Percentiles rank a stretch among this genome's conserved stretches.
Conservation (phyloP, 75 land plant species). For the Pinus taeda region DNA sequence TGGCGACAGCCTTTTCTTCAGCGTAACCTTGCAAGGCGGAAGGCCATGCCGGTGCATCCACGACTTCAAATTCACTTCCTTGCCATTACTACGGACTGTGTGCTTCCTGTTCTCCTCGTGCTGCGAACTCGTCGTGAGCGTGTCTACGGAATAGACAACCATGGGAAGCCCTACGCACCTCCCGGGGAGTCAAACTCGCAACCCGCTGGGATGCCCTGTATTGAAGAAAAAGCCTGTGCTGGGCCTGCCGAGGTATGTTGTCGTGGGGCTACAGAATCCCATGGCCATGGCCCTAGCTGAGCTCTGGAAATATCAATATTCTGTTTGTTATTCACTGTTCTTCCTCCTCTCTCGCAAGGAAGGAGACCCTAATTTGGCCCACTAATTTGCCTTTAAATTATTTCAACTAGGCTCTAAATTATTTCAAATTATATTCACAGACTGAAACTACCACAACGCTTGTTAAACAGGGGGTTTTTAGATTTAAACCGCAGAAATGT, state of each 20-base stretch:
- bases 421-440: no score
- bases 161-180: neutral
- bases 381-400: no score
- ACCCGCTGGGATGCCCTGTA: neutral
- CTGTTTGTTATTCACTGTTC: neutral
- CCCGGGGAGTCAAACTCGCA: slow-evolving; percentile 4
- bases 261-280: neutral
- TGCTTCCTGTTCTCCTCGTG: slow-evolving; percentile 10
- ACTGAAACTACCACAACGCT: no score
- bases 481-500: no score
- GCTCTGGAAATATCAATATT: neutral
- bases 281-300: neutral
- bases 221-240: neutral
- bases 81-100: slow-evolving; percentile 12
- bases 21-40: slow-evolving; percentile 81
- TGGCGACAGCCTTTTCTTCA: slow-evolving; percentile 53
- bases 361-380: no score
- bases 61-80: slow-evolving; percentile 66
- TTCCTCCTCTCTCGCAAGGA: no score
- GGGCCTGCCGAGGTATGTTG: neutral
- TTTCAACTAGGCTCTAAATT: no score
- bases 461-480: no score
- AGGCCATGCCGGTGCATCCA: slow-evolving; percentile 92
- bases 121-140: slow-evolving; percentile 25
- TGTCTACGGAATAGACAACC: slow-evolving; percentile 21